Percentiles rank a stretch among this genome's conserved stretches.
phyloP scores from a whole-genome alignment of 1,139 yeast genomes.

The Pichia kudriavzevii region DNA sequence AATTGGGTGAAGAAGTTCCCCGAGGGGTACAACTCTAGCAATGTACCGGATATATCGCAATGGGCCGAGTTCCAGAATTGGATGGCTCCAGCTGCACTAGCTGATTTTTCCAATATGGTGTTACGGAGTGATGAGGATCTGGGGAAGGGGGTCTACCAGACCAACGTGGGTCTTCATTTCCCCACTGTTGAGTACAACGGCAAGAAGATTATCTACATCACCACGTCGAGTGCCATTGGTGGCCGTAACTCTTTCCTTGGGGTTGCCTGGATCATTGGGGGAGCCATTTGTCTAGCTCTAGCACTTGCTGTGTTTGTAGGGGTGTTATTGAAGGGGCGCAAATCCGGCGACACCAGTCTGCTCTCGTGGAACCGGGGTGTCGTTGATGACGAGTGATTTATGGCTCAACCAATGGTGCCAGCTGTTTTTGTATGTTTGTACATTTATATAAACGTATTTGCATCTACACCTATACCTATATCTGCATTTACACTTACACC shows the following conservation, averaged over 20 bases:
- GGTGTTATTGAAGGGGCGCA: constrained; percentile 61
- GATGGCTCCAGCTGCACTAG: constrained; percentile 93
- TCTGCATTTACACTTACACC: not conserved
- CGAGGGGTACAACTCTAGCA: constrained; percentile 79
- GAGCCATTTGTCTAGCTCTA: constrained; percentile 71
- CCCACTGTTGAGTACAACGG: constrained; percentile 83
- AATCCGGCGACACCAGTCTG: constrained; percentile 64
- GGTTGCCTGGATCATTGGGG: constrained; percentile 82
- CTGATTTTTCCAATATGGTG: constrained; percentile 77
- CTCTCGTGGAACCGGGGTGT: constrained; percentile 55
- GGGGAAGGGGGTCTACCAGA: constrained; percentile 60
- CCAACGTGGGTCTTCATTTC: constrained; percentile 74
- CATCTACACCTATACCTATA: not conserved
- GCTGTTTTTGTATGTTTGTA: not conserved
- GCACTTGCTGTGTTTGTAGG: constrained; percentile 53
- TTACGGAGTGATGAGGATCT: constrained; percentile 68
- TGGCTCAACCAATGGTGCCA: not conserved
- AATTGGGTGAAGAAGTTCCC: constrained; percentile 84
- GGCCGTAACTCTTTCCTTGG: constrained; percentile 88
- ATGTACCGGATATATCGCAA: constrained; percentile 69
- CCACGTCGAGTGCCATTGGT: constrained; percentile 84
- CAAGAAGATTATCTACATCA: constrained; percentile 66
- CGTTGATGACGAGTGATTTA: not conserved
- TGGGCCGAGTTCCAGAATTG: constrained; percentile 92
- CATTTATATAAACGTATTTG: not conserved